Percentiles rank a stretch among this genome's conserved stretches.
These are phyloP conservation scores for Spathaspora sp. DNA, from an alignment of 805 yeast species.

Conservation along the genomic window DNA sequence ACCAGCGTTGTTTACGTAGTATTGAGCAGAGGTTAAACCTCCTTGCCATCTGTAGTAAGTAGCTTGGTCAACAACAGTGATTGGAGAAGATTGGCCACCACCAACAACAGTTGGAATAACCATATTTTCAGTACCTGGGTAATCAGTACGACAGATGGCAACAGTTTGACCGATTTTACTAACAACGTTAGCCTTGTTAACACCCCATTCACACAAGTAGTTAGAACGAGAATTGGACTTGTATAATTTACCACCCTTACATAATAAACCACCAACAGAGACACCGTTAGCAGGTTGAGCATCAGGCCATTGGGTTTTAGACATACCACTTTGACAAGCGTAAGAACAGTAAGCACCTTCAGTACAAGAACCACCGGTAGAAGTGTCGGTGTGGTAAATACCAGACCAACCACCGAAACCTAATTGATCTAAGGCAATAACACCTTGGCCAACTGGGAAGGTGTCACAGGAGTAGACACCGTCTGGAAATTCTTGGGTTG, in stretches of 20 bases:
- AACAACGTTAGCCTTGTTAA: conserved; percentile 49
- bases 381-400: conserved; percentile 45
- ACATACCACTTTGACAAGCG: conserved; percentile 78
- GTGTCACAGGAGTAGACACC: conserved; percentile 66
- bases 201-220: conserved; percentile 66
- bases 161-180: conserved; percentile 49
- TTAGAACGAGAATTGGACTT: conserved; percentile 49
- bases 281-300: conserved; percentile 65
- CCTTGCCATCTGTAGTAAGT: conserved; percentile 63
- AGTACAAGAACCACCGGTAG: conserved; percentile 42
- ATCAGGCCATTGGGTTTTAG: conserved; percentile 77
- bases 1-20: conserved; percentile 76
- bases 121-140: conserved; percentile 83
- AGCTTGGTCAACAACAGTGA: conserved; percentile 59
- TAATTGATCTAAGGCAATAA: conserved; percentile 44
- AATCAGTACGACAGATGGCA: conserved; percentile 74
- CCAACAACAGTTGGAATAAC: conserved; percentile 63
- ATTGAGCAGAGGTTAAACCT: conserved; percentile 64
- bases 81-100: conserved; percentile 48
- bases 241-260: conserved; percentile 61
- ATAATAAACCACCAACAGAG: conserved; percentile 68
- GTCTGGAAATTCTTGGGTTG: conserved; percentile 57
- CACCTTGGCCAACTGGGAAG: conserved; percentile 77
- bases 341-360: conserved; percentile 74
- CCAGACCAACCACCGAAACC: conserved; percentile 44